A percentile compares a stretch with the other conserved stretches of the same genome.
phyloP scores from a whole-genome alignment of 2,329 filamentous ascomycete genomes.

The Juglanconis oblonga region DNA sequence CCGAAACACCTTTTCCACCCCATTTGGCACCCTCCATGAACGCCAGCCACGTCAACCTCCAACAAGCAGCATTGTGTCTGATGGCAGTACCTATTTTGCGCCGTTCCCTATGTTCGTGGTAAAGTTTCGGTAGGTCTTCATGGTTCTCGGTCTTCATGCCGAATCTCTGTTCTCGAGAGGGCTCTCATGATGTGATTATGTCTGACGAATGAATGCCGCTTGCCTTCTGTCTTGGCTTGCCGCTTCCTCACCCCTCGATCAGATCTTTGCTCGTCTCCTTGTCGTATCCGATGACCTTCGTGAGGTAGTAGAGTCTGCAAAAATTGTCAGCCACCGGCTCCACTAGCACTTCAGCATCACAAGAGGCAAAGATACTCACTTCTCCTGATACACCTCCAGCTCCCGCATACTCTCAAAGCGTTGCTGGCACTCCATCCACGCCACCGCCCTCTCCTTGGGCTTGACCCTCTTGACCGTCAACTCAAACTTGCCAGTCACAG shows the following conservation, averaged over 20 bases:
- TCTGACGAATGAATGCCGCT: too few species aligned
- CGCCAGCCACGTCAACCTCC: neutral
- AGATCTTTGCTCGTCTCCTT: constrained; percentile 46
- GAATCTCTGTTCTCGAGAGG: neutral
- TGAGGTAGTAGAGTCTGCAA: constrained; percentile 48
- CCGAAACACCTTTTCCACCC: neutral
- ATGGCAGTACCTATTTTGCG: neutral
- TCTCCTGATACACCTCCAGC: constrained; percentile 67
- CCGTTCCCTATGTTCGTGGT: neutral
- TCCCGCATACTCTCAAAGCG: constrained; percentile 71
- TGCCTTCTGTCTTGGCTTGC: too few species aligned
- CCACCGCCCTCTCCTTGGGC: constrained; percentile 58
- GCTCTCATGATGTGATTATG: too few species aligned
- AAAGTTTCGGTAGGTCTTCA: neutral
- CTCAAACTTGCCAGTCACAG: constrained; percentile 81
- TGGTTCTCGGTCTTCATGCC: neutral
- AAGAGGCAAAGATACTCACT: constrained; percentile 55
- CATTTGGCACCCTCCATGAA: neutral
- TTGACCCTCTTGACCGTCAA: constrained; percentile 82
- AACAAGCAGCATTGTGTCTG: neutral
- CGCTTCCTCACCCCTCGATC: constrained; percentile 31
- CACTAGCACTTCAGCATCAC: too few species aligned
- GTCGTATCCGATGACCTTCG: constrained; percentile 52
- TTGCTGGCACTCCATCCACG: constrained; percentile 72
- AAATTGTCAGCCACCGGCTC: constrained; percentile 23